A percentile compares a stretch with the other conserved stretches of the same genome.
Evolutionary conservation across 176 grass and related monocot genomes (phyloP).

Genomic region (Poa annua): DNA sequence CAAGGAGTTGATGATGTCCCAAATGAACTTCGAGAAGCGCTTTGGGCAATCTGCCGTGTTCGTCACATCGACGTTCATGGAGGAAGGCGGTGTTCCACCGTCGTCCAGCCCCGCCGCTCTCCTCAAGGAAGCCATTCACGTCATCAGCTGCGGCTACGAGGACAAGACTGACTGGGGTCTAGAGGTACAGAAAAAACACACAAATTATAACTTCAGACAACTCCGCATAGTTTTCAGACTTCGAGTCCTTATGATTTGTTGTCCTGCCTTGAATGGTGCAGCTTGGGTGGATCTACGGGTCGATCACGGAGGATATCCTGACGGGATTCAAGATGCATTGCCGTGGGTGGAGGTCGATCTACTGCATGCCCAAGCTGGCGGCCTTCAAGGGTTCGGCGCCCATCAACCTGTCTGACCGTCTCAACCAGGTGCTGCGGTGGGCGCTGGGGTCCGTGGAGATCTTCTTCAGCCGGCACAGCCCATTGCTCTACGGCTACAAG

Average conservation of each 20-base stretch:
- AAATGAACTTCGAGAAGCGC: conserved; percentile 99
- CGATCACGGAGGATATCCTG: conserved; percentile 99
- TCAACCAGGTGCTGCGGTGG: conserved; percentile 98
- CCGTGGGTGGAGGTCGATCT: conserved; percentile 95
- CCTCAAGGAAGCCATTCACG: conserved; percentile 99
- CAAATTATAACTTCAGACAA: neutral
- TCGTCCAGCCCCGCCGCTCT: conserved; percentile 92
- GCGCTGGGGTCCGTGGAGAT: conserved; percentile 98
- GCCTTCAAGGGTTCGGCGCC: conserved; percentile 97
- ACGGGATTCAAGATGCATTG: conserved; percentile 99
- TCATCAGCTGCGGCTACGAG: conserved; percentile 99
- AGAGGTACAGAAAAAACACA: conserved; percentile 55
- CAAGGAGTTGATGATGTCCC: conserved; percentile 96
- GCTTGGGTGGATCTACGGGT: conserved; percentile 98
- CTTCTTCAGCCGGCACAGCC: conserved; percentile 98
- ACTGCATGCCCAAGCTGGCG: conserved; percentile 89
- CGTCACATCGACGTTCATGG: conserved; percentile 98
- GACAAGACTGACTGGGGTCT: conserved; percentile 96
- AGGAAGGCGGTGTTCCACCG: conserved; percentile 92
- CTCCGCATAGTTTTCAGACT: neutral
- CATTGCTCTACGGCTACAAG: conserved; percentile 92
- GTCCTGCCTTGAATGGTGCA: conserved; percentile 39
- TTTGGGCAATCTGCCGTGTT: conserved; percentile 95
- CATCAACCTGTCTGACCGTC: conserved; percentile 92
- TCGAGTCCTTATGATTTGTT: neutral